These are phyloP conservation scores for Bigelowiella natans DNA, from an alignment of 78 protist species.

Conservation along the genomic window DNA sequence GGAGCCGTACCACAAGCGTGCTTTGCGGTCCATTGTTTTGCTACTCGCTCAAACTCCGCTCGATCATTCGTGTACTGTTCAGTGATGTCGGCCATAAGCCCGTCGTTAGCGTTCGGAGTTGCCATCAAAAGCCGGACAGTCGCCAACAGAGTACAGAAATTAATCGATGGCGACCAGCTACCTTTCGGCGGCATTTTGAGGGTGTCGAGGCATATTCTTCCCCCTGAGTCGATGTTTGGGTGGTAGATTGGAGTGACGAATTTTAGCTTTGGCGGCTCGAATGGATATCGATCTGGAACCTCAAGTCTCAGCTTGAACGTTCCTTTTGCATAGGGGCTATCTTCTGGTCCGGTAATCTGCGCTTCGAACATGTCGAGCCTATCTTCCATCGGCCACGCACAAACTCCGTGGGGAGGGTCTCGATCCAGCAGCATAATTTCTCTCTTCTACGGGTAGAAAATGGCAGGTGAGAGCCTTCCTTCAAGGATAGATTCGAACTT, in stretches of 20 bases:
- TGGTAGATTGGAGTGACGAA: constrained; percentile 14
- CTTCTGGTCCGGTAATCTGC: not conserved
- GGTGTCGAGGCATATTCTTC: not conserved
- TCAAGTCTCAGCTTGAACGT: not conserved
- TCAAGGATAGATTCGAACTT: too few relatives aligned
- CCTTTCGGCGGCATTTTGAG: constrained; percentile 11
- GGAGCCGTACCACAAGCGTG: not conserved
- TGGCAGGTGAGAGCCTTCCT: too few relatives aligned
- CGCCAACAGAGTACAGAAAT: not conserved
- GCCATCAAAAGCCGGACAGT: constrained; percentile 1
- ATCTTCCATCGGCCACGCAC: not conserved
- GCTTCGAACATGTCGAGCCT: not conserved
- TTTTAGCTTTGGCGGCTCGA: constrained; percentile 23
- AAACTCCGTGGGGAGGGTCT: not conserved
- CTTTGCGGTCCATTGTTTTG: constrained; percentile 4
- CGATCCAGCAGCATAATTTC: not conserved
- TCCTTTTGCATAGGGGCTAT: not conserved
- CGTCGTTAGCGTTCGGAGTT: constrained; percentile 1
- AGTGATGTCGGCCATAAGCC: not conserved
- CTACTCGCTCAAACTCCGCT: not conserved
- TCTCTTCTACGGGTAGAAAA: too few relatives aligned
- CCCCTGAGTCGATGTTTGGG: constrained; percentile 14
- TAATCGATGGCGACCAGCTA: not conserved
- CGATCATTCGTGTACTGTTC: constrained; percentile 7
- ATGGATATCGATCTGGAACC: not conserved